A percentile compares a stretch with the other conserved stretches of the same genome.
phyloP scores from a whole-genome alignment of 2,329 filamentous ascomycete genomes.

The Colletotrichum tropicale region DNA sequence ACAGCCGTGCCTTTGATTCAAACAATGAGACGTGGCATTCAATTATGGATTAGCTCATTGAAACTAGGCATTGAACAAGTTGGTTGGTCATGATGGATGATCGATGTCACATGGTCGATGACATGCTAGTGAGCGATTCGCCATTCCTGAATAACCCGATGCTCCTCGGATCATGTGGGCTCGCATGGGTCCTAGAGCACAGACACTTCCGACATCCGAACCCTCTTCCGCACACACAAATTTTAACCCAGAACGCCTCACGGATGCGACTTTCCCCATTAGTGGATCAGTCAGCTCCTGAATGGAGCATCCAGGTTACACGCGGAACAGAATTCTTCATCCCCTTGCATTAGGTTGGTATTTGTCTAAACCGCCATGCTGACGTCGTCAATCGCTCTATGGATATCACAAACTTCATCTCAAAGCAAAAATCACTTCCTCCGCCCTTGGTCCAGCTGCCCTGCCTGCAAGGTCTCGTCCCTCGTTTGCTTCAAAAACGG shows the following conservation, averaged over 20 bases:
- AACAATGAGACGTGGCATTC: not conserved
- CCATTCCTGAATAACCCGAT: not conserved
- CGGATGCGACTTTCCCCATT: conserved; percentile 6
- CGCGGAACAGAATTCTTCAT: not conserved
- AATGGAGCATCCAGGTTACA: conserved; percentile 5
- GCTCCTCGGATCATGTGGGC: not conserved
- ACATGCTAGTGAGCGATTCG: not conserved
- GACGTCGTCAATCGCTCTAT: not conserved
- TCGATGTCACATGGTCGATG: not conserved
- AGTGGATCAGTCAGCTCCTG: not conserved
- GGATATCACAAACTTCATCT: not conserved
- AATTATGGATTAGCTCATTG: not conserved
- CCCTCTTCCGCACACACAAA: not conserved
- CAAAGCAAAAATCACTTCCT: not conserved
- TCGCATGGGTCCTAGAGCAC: not conserved
- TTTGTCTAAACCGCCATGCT: not conserved
- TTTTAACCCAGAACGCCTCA: not conserved
- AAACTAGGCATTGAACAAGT: not conserved
- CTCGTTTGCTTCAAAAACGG: conserved; percentile 89
- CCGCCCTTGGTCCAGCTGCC: conserved; percentile 25
- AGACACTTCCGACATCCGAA: not conserved
- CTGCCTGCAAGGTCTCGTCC: conserved; percentile 72
- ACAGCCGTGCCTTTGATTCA: not conserved
- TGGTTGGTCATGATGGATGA: not conserved
- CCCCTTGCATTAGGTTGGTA: conserved; percentile 9